Percentiles rank a stretch among this genome's conserved stretches.
Conservation (phyloP, 2,329 filamentous ascomycete species). For the Ascosphaera acerosa region DNA sequence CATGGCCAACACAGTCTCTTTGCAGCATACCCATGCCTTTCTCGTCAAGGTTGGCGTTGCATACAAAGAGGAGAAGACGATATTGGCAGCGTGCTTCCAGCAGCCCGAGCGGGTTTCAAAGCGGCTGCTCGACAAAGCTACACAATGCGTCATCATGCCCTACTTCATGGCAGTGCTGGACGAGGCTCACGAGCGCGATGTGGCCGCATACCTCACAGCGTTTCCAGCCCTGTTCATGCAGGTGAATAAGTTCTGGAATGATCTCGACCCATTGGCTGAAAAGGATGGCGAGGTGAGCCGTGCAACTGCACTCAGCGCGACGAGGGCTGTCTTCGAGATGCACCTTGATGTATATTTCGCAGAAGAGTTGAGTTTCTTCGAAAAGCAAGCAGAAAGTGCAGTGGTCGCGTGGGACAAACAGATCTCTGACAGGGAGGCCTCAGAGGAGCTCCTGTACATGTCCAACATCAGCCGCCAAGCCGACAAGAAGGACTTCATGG, state of each 20-base stretch:
- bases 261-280: slow-evolving; percentile 39
- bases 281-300: slow-evolving; percentile 32
- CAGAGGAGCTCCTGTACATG: slow-evolving; percentile 86
- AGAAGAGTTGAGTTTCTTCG: slow-evolving; percentile 75
- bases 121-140: slow-evolving; percentile 55
- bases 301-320: slow-evolving; percentile 39
- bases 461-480: slow-evolving; percentile 80
- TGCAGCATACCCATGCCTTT: slow-evolving; percentile 60
- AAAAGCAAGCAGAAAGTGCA: slow-evolving; percentile 45
- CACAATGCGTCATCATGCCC: slow-evolving; percentile 58
- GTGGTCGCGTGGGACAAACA: slow-evolving; percentile 80
- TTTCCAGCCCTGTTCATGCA: slow-evolving; percentile 77
- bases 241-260: slow-evolving; percentile 48
- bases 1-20: slow-evolving; percentile 38
- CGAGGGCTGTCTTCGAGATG: slow-evolving; percentile 57
- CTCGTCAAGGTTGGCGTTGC: slow-evolving; percentile 50
- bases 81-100: slow-evolving; percentile 67
- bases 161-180: slow-evolving; percentile 72
- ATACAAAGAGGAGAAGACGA: slow-evolving; percentile 54
- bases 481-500: slow-evolving; percentile 88
- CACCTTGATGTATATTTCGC: slow-evolving; percentile 85
- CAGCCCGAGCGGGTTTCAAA: slow-evolving; percentile 44
- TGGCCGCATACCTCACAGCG: slow-evolving; percentile 57
- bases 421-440: slow-evolving; percentile 70
- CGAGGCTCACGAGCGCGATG: slow-evolving; percentile 52